A percentile compares a stretch with the other conserved stretches of the same genome.
Evolutionary conservation across 352 stramenopile species (phyloP).

Genomic region (Phytophthora hibernalis): DNA sequence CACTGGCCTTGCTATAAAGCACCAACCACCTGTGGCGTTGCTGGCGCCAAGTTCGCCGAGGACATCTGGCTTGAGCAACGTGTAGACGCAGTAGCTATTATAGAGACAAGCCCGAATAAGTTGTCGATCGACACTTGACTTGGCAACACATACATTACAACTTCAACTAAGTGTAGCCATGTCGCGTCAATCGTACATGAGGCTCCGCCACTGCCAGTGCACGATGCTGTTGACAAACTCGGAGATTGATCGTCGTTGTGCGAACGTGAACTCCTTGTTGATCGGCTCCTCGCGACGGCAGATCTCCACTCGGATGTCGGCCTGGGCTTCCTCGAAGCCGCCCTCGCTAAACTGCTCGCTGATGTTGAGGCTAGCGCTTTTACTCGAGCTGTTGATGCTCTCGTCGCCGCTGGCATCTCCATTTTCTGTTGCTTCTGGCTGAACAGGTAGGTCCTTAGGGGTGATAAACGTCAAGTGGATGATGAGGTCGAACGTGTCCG

Average conservation of each 20-base stretch:
- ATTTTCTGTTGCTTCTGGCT: constrained; percentile 6
- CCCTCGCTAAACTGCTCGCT: constrained; percentile 33
- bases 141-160: constrained; percentile 18
- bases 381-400: constrained; percentile 27
- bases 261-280: constrained; percentile 82
- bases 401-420: constrained; percentile 24
- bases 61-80: constrained; percentile 34
- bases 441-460: constrained; percentile 30
- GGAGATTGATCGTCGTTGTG: constrained; percentile 82
- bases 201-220: constrained; percentile 88
- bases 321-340: constrained; percentile 37
- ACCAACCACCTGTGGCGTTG: constrained; percentile 13
- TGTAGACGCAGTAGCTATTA: constrained; percentile 21
- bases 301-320: constrained; percentile 74
- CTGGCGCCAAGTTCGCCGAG: constrained; percentile 17
- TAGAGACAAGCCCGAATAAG: constrained; percentile 17
- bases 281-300: constrained; percentile 83
- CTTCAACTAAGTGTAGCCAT: constrained; percentile 42
- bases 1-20: background rate
- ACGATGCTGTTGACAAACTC: constrained; percentile 91
- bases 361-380: constrained; percentile 30
- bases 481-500: constrained; percentile 85
- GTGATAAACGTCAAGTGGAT: constrained; percentile 85
- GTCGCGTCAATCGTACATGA: constrained; percentile 82
- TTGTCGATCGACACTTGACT: constrained; percentile 11